Conservation (phyloP, 352 stramenopile genomes). For the Globisporangium heterothallicum region DNA sequence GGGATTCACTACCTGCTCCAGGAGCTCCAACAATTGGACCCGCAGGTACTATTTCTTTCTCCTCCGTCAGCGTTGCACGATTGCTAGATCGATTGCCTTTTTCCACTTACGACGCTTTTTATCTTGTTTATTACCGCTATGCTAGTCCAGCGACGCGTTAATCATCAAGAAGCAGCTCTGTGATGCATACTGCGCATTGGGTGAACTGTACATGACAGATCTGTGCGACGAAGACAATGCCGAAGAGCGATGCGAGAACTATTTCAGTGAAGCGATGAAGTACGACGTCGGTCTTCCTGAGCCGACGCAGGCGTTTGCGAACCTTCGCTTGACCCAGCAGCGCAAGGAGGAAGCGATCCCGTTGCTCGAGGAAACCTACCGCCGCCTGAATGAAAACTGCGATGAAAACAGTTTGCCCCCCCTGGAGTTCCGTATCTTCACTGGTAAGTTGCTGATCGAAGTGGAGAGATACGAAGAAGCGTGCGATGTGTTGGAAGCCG, state of each 20-base stretch:
- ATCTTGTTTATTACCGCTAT: neutral
- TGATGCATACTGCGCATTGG: constrained; percentile 91
- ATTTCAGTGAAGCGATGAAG: constrained; percentile 87
- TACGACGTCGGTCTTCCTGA: constrained; percentile 89
- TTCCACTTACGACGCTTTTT: no score
- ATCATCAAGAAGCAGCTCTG: constrained; percentile 90
- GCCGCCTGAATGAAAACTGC: constrained; percentile 78
- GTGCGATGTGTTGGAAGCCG: constrained; percentile 74
- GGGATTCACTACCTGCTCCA: constrained; percentile 64
- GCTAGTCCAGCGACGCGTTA: constrained; percentile 38
- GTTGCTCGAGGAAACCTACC: constrained; percentile 90
- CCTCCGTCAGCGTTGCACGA: no score
- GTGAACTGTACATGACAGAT: constrained; percentile 98
- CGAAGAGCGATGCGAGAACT: constrained; percentile 89
- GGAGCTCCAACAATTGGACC: constrained; percentile 38
- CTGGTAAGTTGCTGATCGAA: constrained; percentile 83
- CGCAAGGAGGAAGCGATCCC: constrained; percentile 83
- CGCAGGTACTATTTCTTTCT: constrained; percentile 9
- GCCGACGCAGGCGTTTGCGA: constrained; percentile 93
- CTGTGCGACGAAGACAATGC: constrained; percentile 91
- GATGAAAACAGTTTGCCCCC: constrained; percentile 69
- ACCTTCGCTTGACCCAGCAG: constrained; percentile 92
- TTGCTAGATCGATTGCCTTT: no score
- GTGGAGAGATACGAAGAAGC: constrained; percentile 81
- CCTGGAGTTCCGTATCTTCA: constrained; percentile 81